Conservation (phyloP, 2,329 filamentous ascomycete genomes). For the Calonectria fujianensis region DNA sequence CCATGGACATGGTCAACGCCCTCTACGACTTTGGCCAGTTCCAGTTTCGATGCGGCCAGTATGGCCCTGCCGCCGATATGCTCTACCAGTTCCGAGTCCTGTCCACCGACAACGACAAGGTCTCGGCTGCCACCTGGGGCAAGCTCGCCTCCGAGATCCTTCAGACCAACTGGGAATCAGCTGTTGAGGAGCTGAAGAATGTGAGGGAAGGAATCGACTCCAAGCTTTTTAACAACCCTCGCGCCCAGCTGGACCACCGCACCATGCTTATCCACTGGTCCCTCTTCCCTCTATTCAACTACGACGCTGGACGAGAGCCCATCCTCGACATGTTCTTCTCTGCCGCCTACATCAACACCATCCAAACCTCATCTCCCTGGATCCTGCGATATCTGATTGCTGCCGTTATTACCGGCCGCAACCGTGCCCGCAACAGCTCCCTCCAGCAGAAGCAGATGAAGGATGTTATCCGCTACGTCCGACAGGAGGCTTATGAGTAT, state of each 20-base stretch:
- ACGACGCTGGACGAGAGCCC: constrained; percentile 90
- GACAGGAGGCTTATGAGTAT: constrained; percentile 99
- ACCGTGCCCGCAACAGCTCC: constrained; percentile 85
- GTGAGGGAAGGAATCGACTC: constrained; percentile 95
- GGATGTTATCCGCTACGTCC: constrained; percentile 95
- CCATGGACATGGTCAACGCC: constrained; percentile 94
- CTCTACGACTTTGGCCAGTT: constrained; percentile 98
- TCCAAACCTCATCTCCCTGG: constrained; percentile 98
- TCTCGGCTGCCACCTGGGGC: constrained; percentile 96
- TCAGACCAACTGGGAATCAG: constrained; percentile 94
- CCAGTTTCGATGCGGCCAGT: constrained; percentile 98
- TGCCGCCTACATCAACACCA: constrained; percentile 98
- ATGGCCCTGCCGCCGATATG: constrained; percentile 90
- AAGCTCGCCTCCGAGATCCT: constrained; percentile 98
- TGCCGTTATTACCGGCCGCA: constrained; percentile 95
- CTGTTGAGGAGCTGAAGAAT: constrained; percentile 92
- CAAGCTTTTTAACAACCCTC: constrained; percentile 95
- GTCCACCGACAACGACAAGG: constrained; percentile 98
- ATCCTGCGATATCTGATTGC: constrained; percentile 94
- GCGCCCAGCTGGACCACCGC: constrained; percentile 96
- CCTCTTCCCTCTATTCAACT: constrained; percentile 99
- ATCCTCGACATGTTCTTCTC: constrained; percentile 98
- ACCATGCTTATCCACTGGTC: constrained; percentile 99
- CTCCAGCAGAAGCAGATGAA: constrained; percentile 99
- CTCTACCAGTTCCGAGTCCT: constrained; percentile 98